Conservation (phyloP, 257 asterid species). For the Przewalskia tangutica region DNA sequence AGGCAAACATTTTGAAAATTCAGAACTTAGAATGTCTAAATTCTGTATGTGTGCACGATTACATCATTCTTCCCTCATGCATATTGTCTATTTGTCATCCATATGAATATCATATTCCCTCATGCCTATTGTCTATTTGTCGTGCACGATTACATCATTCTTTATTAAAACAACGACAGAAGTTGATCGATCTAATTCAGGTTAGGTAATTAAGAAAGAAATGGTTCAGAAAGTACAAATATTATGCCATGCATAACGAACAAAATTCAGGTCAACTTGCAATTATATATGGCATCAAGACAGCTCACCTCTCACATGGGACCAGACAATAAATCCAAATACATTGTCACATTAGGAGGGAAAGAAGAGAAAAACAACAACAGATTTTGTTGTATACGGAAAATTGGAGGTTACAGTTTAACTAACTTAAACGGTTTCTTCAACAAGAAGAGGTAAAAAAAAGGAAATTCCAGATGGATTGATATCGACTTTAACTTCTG, state of each 20-base stretch:
- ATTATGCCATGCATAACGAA: background rate
- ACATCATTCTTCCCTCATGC: no score
- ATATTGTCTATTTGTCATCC: no score
- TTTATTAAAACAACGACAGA: background rate
- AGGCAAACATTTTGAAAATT: background rate
- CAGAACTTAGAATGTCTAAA: background rate
- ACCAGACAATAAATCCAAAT: background rate
- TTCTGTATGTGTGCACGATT: background rate
- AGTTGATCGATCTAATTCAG: background rate
- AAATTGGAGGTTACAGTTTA: background rate
- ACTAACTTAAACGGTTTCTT: background rate
- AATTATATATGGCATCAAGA: background rate
- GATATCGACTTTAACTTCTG: background rate
- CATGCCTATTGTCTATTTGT: background rate
- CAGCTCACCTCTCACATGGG: constrained; percentile 9
- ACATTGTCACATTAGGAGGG: background rate
- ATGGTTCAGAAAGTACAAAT: background rate
- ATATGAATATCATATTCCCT: background rate
- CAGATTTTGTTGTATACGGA: background rate
- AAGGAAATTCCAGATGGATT: background rate
- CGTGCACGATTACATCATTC: background rate
- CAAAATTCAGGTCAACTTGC: constrained; percentile 13
- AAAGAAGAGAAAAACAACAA: background rate
- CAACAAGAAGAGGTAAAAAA: background rate
- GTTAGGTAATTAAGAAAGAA: background rate